These are phyloP conservation scores for Pleurotus sapidus DNA, from an alignment of 768 basidiomycete species.

Conservation along the genomic window DNA sequence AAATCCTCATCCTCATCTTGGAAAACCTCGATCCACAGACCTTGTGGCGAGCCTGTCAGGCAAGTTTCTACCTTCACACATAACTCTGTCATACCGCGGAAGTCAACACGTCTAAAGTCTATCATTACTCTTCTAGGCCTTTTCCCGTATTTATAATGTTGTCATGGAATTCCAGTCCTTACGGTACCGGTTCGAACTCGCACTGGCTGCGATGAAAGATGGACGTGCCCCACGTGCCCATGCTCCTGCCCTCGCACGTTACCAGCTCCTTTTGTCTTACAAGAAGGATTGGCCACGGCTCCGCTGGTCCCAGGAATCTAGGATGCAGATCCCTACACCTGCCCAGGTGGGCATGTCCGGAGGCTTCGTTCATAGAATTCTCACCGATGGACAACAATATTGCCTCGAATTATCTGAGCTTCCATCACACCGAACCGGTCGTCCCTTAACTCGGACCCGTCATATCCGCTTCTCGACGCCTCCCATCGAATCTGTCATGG, in stretches of 20 bases:
- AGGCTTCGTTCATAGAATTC: conserved; percentile 43
- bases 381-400: conserved; percentile 33
- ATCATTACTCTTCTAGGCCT: conserved; percentile 32
- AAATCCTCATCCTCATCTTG: conserved; percentile 48
- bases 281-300: conserved; percentile 48
- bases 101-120: conserved; percentile 9
- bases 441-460: conserved; percentile 39
- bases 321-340: conserved; percentile 34
- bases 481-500: conserved; percentile 39
- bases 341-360: conserved; percentile 39
- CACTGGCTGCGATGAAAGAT: conserved; percentile 47
- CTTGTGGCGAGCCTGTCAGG: conserved; percentile 46
- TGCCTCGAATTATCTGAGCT: conserved; percentile 45
- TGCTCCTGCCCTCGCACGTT: conserved; percentile 36
- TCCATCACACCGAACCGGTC: conserved; percentile 44
- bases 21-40: conserved; percentile 47
- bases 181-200: conserved; percentile 49
- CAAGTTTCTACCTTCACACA: conserved; percentile 15
- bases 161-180: conserved; percentile 46
- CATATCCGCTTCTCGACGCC: conserved; percentile 43
- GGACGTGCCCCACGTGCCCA: conserved; percentile 38
- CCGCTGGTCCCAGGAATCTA: conserved; percentile 45
- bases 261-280: conserved; percentile 43
- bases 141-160: conserved; percentile 39
- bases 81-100: not conserved